Conservation (phyloP, 202 grass and related monocot species). For the Panicum hallii region DNA sequence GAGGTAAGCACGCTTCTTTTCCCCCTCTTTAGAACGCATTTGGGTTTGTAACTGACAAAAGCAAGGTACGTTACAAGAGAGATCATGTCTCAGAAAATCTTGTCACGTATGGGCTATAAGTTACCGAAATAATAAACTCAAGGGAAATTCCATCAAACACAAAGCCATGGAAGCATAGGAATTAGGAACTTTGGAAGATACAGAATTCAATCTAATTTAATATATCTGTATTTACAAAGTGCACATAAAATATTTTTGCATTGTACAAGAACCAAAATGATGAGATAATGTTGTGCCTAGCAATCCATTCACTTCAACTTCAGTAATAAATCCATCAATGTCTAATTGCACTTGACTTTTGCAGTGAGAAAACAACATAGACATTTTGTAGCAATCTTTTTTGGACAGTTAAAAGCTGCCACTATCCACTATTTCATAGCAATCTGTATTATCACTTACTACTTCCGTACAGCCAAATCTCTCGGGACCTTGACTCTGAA, state of each 20-base stretch:
- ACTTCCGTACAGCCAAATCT: background rate
- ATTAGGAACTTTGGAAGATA: background rate
- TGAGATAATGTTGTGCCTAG: background rate
- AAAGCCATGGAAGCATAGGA: background rate
- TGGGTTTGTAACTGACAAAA: slow-evolving; percentile 71
- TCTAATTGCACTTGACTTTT: background rate
- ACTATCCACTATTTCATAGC: background rate
- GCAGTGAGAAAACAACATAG: background rate
- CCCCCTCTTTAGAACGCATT: slow-evolving; percentile 80
- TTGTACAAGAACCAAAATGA: slow-evolving; percentile 3
- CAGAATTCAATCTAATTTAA: background rate
- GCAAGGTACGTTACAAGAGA: slow-evolving; percentile 37
- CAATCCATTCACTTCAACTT: background rate
- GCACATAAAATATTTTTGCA: background rate
- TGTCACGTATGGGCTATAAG: background rate
- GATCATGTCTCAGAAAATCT: slow-evolving; percentile 2
- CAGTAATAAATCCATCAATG: background rate
- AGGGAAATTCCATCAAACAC: background rate
- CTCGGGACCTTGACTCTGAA: too few relatives aligned
- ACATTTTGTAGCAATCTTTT: background rate
- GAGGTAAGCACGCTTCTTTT: slow-evolving; percentile 92
- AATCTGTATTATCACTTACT: background rate
- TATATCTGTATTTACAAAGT: background rate
- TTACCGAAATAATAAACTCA: background rate
- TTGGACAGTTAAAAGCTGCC: background rate